Evolutionary conservation across 2,329 filamentous ascomycete species (phyloP).

Genomic region (Scorias spongiosa): DNA sequence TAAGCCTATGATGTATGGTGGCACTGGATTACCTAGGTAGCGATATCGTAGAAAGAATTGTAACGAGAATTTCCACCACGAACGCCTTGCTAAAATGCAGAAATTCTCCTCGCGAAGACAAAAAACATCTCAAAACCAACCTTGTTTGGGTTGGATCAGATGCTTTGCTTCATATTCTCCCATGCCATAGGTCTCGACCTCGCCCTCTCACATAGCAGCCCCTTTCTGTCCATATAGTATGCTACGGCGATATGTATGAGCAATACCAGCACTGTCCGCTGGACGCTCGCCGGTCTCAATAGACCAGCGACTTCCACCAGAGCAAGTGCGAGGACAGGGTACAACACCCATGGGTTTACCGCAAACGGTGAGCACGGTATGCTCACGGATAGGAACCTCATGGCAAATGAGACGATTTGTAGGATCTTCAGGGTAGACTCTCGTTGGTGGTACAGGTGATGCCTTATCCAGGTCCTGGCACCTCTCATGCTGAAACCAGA

Average conservation of each 20-base stretch:
- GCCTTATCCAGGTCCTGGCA: conserved; percentile 7
- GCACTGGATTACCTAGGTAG: too few relatives aligned
- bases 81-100: too few relatives aligned
- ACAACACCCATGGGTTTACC: conserved; percentile 47
- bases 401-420: conserved; percentile 48
- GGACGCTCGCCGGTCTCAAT: neutral
- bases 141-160: too few relatives aligned
- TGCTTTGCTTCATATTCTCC: neutral
- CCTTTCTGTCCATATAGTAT: neutral
- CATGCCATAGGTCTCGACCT: neutral
- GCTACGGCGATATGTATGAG: neutral
- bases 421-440: conserved; percentile 9
- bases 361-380: conserved; percentile 59
- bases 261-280: neutral
- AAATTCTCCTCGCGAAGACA: too few relatives aligned
- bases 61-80: too few relatives aligned
- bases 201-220: neutral
- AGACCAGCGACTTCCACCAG: conserved; percentile 39
- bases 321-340: conserved; percentile 54
- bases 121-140: too few relatives aligned
- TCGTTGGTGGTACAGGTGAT: neutral
- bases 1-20: too few relatives aligned
- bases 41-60: too few relatives aligned
- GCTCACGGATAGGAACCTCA: conserved; percentile 52
- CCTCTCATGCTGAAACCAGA: conserved; percentile 3